Evolutionary conservation across 495 filamentous ascomycete species (phyloP), one percentile per base, ranked within the genome.

Genomic region (Elasticomyces elasticus): DNA sequence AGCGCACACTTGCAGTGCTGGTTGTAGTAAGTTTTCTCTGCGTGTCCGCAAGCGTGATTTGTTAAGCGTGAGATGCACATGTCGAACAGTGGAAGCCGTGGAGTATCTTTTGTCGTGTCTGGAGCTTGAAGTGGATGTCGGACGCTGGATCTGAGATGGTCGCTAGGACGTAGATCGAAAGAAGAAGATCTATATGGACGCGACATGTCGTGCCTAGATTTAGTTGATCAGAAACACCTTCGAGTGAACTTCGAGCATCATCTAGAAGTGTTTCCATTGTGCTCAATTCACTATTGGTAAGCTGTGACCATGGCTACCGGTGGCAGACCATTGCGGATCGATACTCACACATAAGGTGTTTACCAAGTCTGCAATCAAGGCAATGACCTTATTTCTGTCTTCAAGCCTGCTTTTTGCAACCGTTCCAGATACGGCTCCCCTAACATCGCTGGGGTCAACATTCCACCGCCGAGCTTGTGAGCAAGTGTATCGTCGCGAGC

Each of bases 381-480:
- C 53, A 60, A 25, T 43, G 50, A 49, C 24, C 52, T 62, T 1
- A 56, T 38, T 65, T 87, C 79, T 50, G 87, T 71, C 45, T 70
- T 77, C 54, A 87, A 79, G 0, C 85, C 85, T 13, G 72, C 76
- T 45, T 75, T 72, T 13, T 78, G 72, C 55, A 91, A 64, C 38
- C 85, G 76, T 62, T 92, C 82, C 52, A 92, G 74, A 62, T 79
- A 89, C 26, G 74, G 72, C 66, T 89, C 83, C 0, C 89, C 89
- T 33, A 95, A 68, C 35, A 79, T 85, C n/a, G 87, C 85, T n/a
- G 89, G 76, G 0, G 89, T 95, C 19, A 89, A 80, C 23, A 94
- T 71, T 10, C 87, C 87, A 23, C 86, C 83, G 0, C 76, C 71
- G 0, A 86, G 72, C 19, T 77, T 71, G 58, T 75, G 74, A 50